Base-by-base conservation (phyloP, 2,329 filamentous ascomycete genomes). In the Anisogramma anomala region DNA sequence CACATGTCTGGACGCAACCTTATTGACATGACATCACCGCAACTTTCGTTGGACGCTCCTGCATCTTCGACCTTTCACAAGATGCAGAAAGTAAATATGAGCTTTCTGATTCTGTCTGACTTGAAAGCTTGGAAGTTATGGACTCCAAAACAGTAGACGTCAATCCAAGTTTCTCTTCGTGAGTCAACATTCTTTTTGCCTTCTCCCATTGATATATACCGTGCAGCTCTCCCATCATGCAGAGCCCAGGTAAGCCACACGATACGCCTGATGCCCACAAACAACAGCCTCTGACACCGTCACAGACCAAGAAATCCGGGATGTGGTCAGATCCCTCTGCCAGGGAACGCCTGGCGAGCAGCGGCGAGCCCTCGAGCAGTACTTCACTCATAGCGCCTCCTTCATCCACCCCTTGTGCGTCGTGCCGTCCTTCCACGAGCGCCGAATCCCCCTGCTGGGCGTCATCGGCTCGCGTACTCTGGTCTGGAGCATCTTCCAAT, bases 361-460 rank as follows among this genome's bases (percentile, higher is more conserved):
- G 58, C 63, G 69, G 41, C 63, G 68, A 3, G 67, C 81, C 0
- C 65, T 94, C 18, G 68, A 82, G 43, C 67, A 65, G n/a, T 88
- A 84, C 62, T 94, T 88, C 59, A 74, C 79, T 0, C 71, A 71
- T 8, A 66, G 80, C 53, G 82, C 84, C 7, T 72, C 75, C 22
- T 91, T 94, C 55, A 71, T 73, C 3, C 85, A 94, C 50, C 85
- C 85, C 0, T 81, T 89, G 57, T 87, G 82, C 53, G 73, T 77
- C 10, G 83, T 85, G 1, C 72, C 74, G 1, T 63, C 66, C 6
- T 72, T 77, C 49, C 55, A 57, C 3, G 19, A 6, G 20, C 13
- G 27, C 20, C 37, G 9, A 15, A 36, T 72, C 1, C 69, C 66
- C 1, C 51, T 68, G 2, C 49, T 65, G 0, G 58, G 60, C 6